Conservation (phyloP, 768 basidiomycete genomes). For the Boletus insuetus region DNA sequence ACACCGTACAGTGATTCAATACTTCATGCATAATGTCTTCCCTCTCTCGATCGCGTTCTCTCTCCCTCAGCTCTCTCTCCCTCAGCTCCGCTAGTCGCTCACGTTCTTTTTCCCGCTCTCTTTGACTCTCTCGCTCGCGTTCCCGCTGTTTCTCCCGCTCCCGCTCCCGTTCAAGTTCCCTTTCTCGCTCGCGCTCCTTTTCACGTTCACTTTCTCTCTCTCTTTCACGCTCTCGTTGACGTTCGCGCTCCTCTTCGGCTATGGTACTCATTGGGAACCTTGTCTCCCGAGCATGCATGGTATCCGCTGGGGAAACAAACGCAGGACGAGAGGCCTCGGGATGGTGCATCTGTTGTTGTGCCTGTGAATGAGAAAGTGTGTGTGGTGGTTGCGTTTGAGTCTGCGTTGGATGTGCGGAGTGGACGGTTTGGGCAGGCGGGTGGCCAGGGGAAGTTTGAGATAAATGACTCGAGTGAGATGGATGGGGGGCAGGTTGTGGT, state of each 20-base stretch:
- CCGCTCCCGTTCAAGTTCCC: conserved; percentile 18
- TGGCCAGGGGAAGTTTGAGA: conserved; percentile 20
- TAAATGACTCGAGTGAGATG: conserved; percentile 11
- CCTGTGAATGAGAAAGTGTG: conserved; percentile 24
- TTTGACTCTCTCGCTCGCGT: conserved; percentile 20
- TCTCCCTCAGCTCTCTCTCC: conserved; percentile 23
- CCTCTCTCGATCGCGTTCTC: conserved; percentile 21
- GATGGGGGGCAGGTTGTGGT: conserved; percentile 8
- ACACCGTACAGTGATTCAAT: conserved; percentile 50
- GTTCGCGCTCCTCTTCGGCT: conserved; percentile 22
- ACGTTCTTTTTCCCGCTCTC: conserved; percentile 24
- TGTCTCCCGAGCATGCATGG: conserved; percentile 26
- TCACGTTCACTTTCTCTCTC: conserved; percentile 22
- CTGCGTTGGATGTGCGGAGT: conserved; percentile 15
- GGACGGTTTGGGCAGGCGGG: conserved; percentile 13
- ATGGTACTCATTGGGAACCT: conserved; percentile 10
- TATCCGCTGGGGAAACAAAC: conserved; percentile 29
- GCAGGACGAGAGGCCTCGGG: conserved; percentile 22
- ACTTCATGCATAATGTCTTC: conserved; percentile 25
- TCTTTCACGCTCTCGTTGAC: conserved; percentile 18
- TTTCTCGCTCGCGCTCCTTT: conserved; percentile 19
- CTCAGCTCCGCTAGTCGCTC: conserved; percentile 21
- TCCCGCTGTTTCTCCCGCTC: conserved; percentile 21
- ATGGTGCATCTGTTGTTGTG: conserved; percentile 27
- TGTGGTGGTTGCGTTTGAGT: conserved; percentile 27